Conservation (phyloP, 371 early-diverging fungal species). For the Actinomortierella ambigua region DNA sequence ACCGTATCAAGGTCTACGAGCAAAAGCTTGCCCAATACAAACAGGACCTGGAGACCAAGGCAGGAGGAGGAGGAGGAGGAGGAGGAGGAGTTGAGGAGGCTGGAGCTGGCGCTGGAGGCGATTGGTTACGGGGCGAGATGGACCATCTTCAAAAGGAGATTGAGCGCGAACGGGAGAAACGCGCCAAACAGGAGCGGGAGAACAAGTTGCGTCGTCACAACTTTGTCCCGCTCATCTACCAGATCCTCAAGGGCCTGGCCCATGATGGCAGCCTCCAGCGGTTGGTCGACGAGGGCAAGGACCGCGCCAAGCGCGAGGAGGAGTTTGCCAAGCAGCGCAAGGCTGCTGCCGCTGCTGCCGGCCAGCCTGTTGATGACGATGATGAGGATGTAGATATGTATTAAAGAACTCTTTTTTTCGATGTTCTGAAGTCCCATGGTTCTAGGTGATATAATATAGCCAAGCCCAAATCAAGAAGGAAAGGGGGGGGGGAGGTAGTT, state of each 20-base stretch:
- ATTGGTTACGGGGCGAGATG: conserved; percentile 35
- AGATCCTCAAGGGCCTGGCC: conserved; percentile 69
- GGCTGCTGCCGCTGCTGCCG: neutral
- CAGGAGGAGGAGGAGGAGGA: conserved; percentile 4
- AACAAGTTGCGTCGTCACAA: conserved; percentile 81
- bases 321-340: conserved; percentile 40
- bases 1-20: conserved; percentile 61
- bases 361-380: neutral
- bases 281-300: conserved; percentile 59
- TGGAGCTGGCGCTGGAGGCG: conserved; percentile 30
- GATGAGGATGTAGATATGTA: conserved; percentile 8
- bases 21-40: conserved; percentile 60
- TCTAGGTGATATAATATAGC: too few species aligned
- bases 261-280: conserved; percentile 60
- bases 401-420: too few species aligned
- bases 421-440: too few species aligned
- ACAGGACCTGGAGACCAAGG: conserved; percentile 14
- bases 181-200: conserved; percentile 60
- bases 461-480: too few species aligned
- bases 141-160: conserved; percentile 32
- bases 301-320: conserved; percentile 49
- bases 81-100: conserved; percentile 39
- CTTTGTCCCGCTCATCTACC: conserved; percentile 80
- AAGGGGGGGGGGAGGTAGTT: too few species aligned
- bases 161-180: conserved; percentile 42